Percentiles rank a stretch among this genome's conserved stretches.
These are phyloP conservation scores for Crithidia acanthocephali DNA, from an alignment of 208 protist species.

Conservation along the genomic window DNA sequence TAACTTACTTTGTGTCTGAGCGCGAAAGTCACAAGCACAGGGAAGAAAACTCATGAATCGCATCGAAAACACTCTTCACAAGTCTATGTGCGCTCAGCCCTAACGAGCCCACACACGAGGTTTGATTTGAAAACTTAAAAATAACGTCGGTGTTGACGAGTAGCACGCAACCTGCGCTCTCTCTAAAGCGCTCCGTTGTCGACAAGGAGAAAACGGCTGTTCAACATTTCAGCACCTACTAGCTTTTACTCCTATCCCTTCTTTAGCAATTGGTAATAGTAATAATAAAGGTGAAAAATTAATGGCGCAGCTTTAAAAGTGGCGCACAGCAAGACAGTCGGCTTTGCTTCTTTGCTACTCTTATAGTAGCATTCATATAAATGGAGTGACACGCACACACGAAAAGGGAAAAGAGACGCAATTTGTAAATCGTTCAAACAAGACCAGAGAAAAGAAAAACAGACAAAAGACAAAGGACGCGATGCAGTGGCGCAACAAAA, in stretches of 20 bases:
- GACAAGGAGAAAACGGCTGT: too few species aligned
- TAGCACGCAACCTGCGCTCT: too few species aligned
- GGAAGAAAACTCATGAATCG: too few species aligned
- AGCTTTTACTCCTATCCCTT: too few species aligned
- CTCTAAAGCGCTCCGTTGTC: not conserved
- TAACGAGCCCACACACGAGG: too few species aligned
- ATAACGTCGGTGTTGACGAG: too few species aligned
- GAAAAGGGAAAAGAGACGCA: slow-evolving; percentile 6
- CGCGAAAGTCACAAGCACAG: too few species aligned
- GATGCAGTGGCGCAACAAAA: not conserved
- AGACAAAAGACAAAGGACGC: not conserved
- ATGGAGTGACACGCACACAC: not conserved
- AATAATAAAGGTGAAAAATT: slow-evolving; percentile 14
- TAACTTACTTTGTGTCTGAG: too few species aligned
- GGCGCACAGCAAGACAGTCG: not conserved
- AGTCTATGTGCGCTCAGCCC: too few species aligned
- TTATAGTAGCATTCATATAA: slow-evolving; percentile 13
- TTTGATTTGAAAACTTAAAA: too few species aligned
- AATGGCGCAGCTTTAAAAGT: slow-evolving; percentile 5
- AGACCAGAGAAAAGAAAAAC: not conserved
- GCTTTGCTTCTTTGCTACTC: not conserved
- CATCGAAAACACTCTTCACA: too few species aligned
- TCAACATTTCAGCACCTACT: not conserved
- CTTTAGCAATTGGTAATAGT: slow-evolving; percentile 1
- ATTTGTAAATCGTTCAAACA: not conserved